Base-by-base conservation (phyloP, 83 land plant genomes). In the Diphasiastrum complanatum region DNA sequence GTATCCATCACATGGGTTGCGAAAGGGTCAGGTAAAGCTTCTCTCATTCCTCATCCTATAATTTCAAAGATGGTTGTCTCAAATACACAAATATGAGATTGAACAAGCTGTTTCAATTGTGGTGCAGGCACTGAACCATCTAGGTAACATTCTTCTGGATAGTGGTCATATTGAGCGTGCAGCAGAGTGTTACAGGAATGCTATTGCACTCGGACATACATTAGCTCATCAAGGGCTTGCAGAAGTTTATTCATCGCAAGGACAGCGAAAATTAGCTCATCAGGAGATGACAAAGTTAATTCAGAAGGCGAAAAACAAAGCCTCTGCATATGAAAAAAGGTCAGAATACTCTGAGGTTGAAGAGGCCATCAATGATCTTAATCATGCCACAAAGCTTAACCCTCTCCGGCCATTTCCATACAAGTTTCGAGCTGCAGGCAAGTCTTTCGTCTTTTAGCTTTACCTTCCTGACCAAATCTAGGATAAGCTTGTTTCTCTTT, bases 261-360 rank as follows among this genome's bases (percentile, higher is more conserved):
- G 85, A 52, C 80, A 93, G 33, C 81, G 86, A 26, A 78, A 86
- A 58, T 61, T 83, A 67, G 99, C 99, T 19, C 86, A 93, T 65
- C 89, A 89, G 53, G 99, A 93, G 74, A 93, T 93, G 99, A 93
- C 99, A 50, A 89, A 86, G 68, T 71, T 93, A 52, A 93, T 93
- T 50, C 92, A 93, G 64, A 93, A 93, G 66, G 99, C 99, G 5
- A 48, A 76, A 31, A 83, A 89, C 52, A 93, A 89, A 68, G 96
- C 99, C 18, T 89, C 99, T 61, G 98, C 96, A 43, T 92, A 88
- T 76, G 98, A 92, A 56, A 92, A 92, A 58, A 85, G 98, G 2
- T 85, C 98, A 20, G 98, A 92, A 54, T 92, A 92, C 50, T 85
- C 91, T 70, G 98, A 92, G 28, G 78, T 89, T 12, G 89, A 88